A percentile compares a stretch with the other conserved stretches of the same genome.
These are phyloP conservation scores for Aeschynomene evenia DNA, from an alignment of 306 rosid species.

Conservation along the genomic window DNA sequence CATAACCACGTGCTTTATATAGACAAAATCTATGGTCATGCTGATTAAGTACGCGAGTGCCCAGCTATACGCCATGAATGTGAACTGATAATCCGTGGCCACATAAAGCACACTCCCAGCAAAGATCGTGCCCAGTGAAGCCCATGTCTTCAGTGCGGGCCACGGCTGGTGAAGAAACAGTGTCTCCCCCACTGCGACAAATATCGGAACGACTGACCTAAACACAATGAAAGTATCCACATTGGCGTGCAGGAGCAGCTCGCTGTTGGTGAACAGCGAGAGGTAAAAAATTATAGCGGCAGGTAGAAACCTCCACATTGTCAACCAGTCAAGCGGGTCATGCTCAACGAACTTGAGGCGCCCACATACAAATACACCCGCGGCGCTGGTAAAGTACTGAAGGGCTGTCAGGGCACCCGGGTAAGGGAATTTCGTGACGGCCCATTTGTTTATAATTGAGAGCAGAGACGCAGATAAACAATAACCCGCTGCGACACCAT, in stretches of 20 bases:
- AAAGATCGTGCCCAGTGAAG: constrained; percentile 66
- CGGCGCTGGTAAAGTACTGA: constrained; percentile 82
- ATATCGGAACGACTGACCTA: constrained; percentile 71
- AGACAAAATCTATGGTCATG: constrained; percentile 83
- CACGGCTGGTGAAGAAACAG: constrained; percentile 77
- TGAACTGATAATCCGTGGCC: constrained; percentile 73
- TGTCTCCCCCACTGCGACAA: constrained; percentile 87
- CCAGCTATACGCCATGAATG: constrained; percentile 75
- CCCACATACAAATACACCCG: constrained; percentile 67
- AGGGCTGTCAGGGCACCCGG: constrained; percentile 86
- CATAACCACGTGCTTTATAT: constrained; percentile 83
- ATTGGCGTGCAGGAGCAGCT: constrained; percentile 83
- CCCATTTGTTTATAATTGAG: constrained; percentile 93
- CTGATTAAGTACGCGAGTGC: constrained; percentile 77
- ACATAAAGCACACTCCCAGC: constrained; percentile 76
- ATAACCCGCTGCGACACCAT: constrained; percentile 81
- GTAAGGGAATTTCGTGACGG: constrained; percentile 86
- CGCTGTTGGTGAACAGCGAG: constrained; percentile 83
- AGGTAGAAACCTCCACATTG: constrained; percentile 82
- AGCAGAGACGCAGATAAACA: constrained; percentile 87
- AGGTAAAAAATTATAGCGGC: constrained; percentile 80
- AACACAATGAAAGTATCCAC: constrained; percentile 89
- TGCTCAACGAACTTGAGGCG: constrained; percentile 57
- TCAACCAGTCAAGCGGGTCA: constrained; percentile 54
- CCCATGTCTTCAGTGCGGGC: constrained; percentile 69